phyloP scores from a whole-genome alignment of 2,329 filamentous ascomycete species.

The Aphanocladium album region DNA sequence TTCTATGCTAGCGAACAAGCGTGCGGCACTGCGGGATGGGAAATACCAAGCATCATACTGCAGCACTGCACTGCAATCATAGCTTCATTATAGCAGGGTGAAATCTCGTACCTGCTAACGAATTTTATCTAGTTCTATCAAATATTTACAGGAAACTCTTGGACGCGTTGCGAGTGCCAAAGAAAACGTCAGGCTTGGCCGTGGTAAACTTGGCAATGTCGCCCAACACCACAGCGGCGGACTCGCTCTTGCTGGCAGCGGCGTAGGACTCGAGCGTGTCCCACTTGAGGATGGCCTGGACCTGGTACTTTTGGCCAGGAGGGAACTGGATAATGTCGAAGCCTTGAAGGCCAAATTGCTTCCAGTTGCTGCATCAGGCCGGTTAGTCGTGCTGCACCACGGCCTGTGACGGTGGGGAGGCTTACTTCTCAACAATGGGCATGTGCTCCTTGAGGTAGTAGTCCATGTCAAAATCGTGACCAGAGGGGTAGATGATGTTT shows the following conservation, averaged over 20 bases:
- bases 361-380: slow-evolving; percentile 4
- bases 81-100: too few relatives aligned
- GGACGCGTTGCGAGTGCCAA: not conserved
- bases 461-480: slow-evolving; percentile 40
- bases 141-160: not conserved
- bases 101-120: too few relatives aligned
- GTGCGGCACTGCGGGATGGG: too few relatives aligned
- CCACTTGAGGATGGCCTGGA: slow-evolving; percentile 14
- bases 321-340: slow-evolving; percentile 19
- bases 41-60: too few relatives aligned
- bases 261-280: not conserved
- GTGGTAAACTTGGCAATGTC: slow-evolving; percentile 13
- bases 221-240: slow-evolving; percentile 6
- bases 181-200: slow-evolving; percentile 11
- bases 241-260: not conserved
- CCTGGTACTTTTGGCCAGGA: slow-evolving; percentile 11
- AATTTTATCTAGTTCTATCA: too few relatives aligned
- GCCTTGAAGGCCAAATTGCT: slow-evolving; percentile 6
- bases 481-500: slow-evolving; percentile 36
- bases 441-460: slow-evolving; percentile 46
- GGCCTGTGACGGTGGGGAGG: not conserved
- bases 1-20: too few relatives aligned
- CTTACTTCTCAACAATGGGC: slow-evolving; percentile 32
- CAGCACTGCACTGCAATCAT: too few relatives aligned
- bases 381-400: not conserved